Conservation (phyloP, 2,329 filamentous ascomycete genomes). For the Metarhizium humberi region DNA sequence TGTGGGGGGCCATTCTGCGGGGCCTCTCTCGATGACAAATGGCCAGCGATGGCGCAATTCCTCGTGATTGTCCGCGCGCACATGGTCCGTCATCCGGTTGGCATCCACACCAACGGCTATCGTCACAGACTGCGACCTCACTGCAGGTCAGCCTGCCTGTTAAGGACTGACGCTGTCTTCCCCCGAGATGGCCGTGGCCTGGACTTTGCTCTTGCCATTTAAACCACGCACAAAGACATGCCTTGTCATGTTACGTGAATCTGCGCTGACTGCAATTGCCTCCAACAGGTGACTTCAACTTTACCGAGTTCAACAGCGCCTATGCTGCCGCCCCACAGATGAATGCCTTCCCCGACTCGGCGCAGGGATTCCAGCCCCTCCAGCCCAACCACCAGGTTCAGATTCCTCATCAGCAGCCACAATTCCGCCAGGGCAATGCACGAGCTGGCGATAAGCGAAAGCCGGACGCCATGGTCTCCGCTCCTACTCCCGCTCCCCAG, state of each 20-base stretch:
- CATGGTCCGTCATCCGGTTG: neutral
- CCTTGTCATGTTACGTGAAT: neutral
- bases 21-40: conserved; percentile 31
- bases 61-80: conserved; percentile 39
- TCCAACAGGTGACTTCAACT: conserved; percentile 50
- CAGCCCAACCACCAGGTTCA: conserved; percentile 38
- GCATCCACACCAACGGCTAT: too few relatives aligned
- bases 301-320: conserved; percentile 42
- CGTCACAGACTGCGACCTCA: neutral
- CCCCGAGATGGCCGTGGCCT: neutral
- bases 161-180: neutral
- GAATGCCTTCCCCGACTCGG: conserved; percentile 26
- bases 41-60: conserved; percentile 49
- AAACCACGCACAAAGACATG: neutral
- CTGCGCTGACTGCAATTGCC: conserved; percentile 13
- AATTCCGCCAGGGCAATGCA: conserved; percentile 19
- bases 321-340: conserved; percentile 42
- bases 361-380: conserved; percentile 38
- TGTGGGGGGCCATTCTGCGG: conserved; percentile 12
- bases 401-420: conserved; percentile 27
- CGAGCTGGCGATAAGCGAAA: conserved; percentile 36
- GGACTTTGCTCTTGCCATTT: neutral
- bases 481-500: conserved; percentile 17
- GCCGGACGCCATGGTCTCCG: conserved; percentile 27
- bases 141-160: neutral